Evolutionary conservation across 2,329 filamentous ascomycete genomes (phyloP).

Genomic region (Ophiobolus disseminans): DNA sequence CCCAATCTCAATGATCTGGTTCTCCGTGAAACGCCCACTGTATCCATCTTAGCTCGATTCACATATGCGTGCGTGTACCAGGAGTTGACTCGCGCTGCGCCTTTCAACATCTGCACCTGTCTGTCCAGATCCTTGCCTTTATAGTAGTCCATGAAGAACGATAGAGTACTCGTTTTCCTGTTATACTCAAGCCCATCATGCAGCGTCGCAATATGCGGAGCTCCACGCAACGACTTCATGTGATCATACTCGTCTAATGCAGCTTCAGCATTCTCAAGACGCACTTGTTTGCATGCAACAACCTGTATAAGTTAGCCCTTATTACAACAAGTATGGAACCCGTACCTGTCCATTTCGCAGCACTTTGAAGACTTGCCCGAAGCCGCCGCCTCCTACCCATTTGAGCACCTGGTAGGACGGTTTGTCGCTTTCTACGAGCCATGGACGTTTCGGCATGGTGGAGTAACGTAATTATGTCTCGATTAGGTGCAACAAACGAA

Average conservation of each 20-base stretch:
- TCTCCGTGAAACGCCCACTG: conserved; percentile 18
- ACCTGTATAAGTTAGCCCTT: neutral
- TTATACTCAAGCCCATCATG: conserved; percentile 19
- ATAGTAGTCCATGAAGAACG: conserved; percentile 19
- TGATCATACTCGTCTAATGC: conserved; percentile 16
- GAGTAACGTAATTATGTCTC: too few relatives aligned
- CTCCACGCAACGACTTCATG: conserved; percentile 14
- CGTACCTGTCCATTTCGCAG: conserved; percentile 11
- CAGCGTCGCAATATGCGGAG: conserved; percentile 17
- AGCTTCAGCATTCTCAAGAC: conserved; percentile 6
- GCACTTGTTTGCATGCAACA: conserved; percentile 22
- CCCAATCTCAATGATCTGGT: conserved; percentile 21
- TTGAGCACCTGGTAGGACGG: conserved; percentile 17
- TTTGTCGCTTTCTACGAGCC: conserved; percentile 10
- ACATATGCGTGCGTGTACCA: neutral
- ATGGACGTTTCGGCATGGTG: conserved; percentile 5
- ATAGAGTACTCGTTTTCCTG: conserved; percentile 8
- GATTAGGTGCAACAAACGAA: too few relatives aligned
- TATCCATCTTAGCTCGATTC: neutral
- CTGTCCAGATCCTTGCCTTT: conserved; percentile 19
- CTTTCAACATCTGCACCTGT: conserved; percentile 15
- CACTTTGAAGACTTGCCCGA: conserved; percentile 24
- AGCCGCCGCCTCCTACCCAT: conserved; percentile 21
- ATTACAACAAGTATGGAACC: neutral
- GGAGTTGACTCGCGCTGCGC: conserved; percentile 8